Evolutionary conservation across 768 basidiomycete genomes (phyloP), one percentile per base, ranked within the genome.

Genomic region (Pisolithus marmoratus): DNA sequence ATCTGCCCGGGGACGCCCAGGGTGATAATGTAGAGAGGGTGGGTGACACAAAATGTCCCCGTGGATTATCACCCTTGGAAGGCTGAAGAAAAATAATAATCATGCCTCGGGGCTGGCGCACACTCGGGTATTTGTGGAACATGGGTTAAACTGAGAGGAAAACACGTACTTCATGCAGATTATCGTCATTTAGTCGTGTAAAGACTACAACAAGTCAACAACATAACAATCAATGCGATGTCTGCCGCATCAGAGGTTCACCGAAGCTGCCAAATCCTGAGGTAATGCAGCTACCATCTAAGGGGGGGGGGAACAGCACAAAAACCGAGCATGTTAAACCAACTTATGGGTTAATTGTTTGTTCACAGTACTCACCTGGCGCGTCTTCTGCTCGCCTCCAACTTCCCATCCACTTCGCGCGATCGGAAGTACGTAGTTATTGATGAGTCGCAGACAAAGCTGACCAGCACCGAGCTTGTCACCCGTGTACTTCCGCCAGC

Each of bases 401-500:
- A 90, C 86, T 40, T 91, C 90, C 94, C 93, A 96, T 8, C 87
- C 87, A 51, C 75, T 78, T 54, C 82, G 77, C 5, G 91, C 84
- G 27, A 89, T 73, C 5, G 79, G 81, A 46, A 86, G 60, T 40
- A 94, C 75, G 54, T 77, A 77, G 19, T 76, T 71, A 20, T 78
- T 77, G 8, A 89, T 74, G 15, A 93, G 66, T 55, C 74, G 75
- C 14, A 69, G 74, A 20, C 80, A 74, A 42, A 89, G 69, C 45
- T 73, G 66, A 8, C 76, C 80, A n/a, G 82, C 60, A 7, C 79
- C 79, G 57, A 74, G 83, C 45, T 70, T 72, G 56, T 83, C 83
- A 23, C 82, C 81, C 3, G 80, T 73, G 59, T 84, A 84, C 60
- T 85, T 85, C 53, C 87, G 75, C 90, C 90, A 95, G 48, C 75